These are phyloP conservation scores for Rhizopus delemar DNA, from an alignment of 371 early-diverging fungal species.

Conservation along the genomic window DNA sequence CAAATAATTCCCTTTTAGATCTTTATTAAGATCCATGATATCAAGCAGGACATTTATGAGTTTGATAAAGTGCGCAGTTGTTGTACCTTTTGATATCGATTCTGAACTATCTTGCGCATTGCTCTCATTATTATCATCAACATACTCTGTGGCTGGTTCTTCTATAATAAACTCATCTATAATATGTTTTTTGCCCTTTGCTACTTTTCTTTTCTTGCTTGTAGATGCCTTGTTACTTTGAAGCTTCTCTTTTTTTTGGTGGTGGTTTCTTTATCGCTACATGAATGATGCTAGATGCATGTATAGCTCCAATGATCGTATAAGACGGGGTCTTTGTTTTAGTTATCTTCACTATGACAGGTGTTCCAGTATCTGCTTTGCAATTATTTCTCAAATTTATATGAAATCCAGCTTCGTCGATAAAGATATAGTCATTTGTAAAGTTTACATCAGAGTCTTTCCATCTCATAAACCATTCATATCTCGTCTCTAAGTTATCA, in stretches of 20 bases:
- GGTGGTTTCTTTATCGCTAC: constrained; percentile 12
- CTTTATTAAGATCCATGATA: constrained; percentile 19
- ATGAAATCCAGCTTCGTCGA: constrained; percentile 24
- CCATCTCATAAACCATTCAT: constrained; percentile 21
- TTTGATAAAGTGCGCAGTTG: constrained; percentile 15
- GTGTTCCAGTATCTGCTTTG: constrained; percentile 3
- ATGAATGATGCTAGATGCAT: constrained; percentile 15
- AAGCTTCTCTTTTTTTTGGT: constrained; percentile 9
- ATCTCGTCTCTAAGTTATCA: constrained; percentile 11
- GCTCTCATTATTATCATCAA: constrained; percentile 23
- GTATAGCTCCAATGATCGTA: constrained; percentile 17
- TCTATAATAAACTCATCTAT: constrained; percentile 16
- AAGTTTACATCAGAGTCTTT: constrained; percentile 16
- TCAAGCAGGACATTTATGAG: constrained; percentile 20
- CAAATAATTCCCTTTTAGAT: constrained; percentile 15
- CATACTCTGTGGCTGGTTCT: constrained; percentile 21
- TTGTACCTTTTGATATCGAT: constrained; percentile 17
- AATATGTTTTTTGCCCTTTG: constrained; percentile 19
- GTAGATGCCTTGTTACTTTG: constrained; percentile 15
- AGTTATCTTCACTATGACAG: constrained; percentile 8
- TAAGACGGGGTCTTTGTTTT: constrained; percentile 13
- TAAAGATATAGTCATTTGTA: constrained; percentile 21
- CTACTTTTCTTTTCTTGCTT: constrained; percentile 13
- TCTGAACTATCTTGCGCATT: constrained; percentile 18
- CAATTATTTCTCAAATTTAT: constrained; percentile 15